Conservation (phyloP, 441 rosid species). For the Arabidopsis hybrid region DNA sequence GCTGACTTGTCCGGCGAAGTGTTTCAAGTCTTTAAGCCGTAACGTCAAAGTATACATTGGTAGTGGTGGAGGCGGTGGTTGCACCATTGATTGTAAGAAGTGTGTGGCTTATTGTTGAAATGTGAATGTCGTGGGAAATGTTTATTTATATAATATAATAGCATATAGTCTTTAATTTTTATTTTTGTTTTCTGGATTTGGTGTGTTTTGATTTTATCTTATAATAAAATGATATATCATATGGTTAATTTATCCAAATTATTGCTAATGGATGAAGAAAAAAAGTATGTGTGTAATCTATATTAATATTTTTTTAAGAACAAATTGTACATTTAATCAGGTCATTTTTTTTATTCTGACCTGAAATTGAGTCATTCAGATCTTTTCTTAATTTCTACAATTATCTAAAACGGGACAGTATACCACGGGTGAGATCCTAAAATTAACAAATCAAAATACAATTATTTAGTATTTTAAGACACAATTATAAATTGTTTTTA, state of each 20-base stretch:
- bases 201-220: not conserved
- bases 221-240: not conserved
- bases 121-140: conserved; percentile 1
- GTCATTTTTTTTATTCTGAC: too few relatives aligned
- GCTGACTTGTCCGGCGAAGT: conserved; percentile 86
- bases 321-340: too few relatives aligned
- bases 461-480: too few relatives aligned
- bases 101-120: conserved; percentile 73
- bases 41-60: conserved; percentile 80
- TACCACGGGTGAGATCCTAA: too few relatives aligned
- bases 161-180: not conserved
- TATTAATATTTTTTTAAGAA: too few relatives aligned
- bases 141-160: not conserved
- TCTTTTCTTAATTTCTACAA: too few relatives aligned
- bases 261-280: not conserved
- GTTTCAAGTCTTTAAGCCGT: conserved; percentile 74
- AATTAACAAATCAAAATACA: too few relatives aligned
- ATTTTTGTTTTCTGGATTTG: not conserved
- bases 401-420: too few relatives aligned
- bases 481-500: too few relatives aligned
- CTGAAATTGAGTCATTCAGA: too few relatives aligned
- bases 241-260: not conserved
- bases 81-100: conserved; percentile 90
- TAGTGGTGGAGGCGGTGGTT: conserved; percentile 94
- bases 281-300: too few relatives aligned